These are phyloP conservation scores for Aleurites moluccanus DNA, from an alignment of 441 rosid species.

Conservation along the genomic window DNA sequence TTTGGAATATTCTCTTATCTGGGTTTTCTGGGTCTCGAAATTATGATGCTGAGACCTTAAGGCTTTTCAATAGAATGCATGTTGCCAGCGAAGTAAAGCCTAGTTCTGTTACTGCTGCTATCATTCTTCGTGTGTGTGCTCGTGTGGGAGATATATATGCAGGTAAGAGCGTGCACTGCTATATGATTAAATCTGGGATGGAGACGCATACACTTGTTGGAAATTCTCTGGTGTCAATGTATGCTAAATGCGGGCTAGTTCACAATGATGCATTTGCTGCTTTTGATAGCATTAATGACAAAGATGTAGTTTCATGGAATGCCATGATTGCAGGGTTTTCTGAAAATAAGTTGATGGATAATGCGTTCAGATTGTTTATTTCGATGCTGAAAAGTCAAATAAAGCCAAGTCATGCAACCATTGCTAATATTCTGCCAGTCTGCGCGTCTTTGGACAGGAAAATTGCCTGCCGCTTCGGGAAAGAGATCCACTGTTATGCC, in stretches of 20 bases:
- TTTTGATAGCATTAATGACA: slow-evolving; percentile 53
- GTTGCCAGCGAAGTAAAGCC: slow-evolving; percentile 42
- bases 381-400: slow-evolving; percentile 50
- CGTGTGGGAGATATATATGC: slow-evolving; percentile 43
- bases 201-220: slow-evolving; percentile 67
- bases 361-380: slow-evolving; percentile 56
- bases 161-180: slow-evolving; percentile 60
- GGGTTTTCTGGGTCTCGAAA: slow-evolving; percentile 54
- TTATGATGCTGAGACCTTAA: slow-evolving; percentile 44
- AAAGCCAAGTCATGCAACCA: slow-evolving; percentile 59
- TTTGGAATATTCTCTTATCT: slow-evolving; percentile 76
- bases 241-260: slow-evolving; percentile 67
- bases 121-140: slow-evolving; percentile 70
- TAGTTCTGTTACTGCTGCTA: slow-evolving; percentile 59
- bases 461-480: slow-evolving; percentile 47
- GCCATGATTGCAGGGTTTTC: slow-evolving; percentile 83
- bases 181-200: slow-evolving; percentile 55
- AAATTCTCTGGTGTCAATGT: slow-evolving; percentile 75
- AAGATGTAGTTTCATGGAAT: slow-evolving; percentile 92
- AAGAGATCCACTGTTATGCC: slow-evolving; percentile 63
- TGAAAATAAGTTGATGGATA: slow-evolving; percentile 50
- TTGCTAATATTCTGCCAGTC: slow-evolving; percentile 61
- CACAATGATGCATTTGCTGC: slow-evolving; percentile 48
- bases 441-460: slow-evolving; percentile 47
- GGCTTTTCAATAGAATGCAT: slow-evolving; percentile 54